Evolutionary conservation across 768 basidiomycete genomes (phyloP), one percentile per base, ranked within the genome.

Genomic region (Lactifluus volemus): DNA sequence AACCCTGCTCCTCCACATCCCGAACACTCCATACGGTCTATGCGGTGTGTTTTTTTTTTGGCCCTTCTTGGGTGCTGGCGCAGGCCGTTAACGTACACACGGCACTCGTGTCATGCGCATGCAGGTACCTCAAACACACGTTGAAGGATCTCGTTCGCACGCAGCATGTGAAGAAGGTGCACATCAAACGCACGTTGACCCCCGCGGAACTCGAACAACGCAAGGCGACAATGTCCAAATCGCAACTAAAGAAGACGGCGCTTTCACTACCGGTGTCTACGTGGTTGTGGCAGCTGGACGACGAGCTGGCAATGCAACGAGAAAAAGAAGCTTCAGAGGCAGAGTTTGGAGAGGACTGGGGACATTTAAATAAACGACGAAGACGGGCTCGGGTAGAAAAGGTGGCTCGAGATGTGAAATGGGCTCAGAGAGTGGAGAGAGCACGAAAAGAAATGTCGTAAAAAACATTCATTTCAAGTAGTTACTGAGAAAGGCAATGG

Each of bases 291-390:
- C 58, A 68, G 59, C 38, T 48, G n/a, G 61, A 65, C 19, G 54
- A 60, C 32, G 57, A 53, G 21, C 29, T 52, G 6, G 38, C 52
- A 5, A 47, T 47, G 5, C 5, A 14, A 0, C 34, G 45, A 9
- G 53, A 52, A 2, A 52, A 55, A 44, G 52, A 29, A 15, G 41
- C 58, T 9, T 56, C 55, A 38, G 77, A 78, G 51, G 76, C 82
- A 11, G 82, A 79, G 5, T 73, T 76, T 5, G 78, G 76, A 5
- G 75, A 74, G 51, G 84, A 87, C 65, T 77, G 76, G 69, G 73
- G 76, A 7, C 84, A 86, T 68, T 70, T 87, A 59, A 88, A 78
- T 70, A 79, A 73, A 65, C 74, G 83, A 58, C 72, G 84, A 64
- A 77, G 76, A 61, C 70, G 76, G 15, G 76, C 78, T 25, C 70